Evolutionary conservation across 768 basidiomycete genomes (phyloP).

Genomic region (Chalciporus piperatus): DNA sequence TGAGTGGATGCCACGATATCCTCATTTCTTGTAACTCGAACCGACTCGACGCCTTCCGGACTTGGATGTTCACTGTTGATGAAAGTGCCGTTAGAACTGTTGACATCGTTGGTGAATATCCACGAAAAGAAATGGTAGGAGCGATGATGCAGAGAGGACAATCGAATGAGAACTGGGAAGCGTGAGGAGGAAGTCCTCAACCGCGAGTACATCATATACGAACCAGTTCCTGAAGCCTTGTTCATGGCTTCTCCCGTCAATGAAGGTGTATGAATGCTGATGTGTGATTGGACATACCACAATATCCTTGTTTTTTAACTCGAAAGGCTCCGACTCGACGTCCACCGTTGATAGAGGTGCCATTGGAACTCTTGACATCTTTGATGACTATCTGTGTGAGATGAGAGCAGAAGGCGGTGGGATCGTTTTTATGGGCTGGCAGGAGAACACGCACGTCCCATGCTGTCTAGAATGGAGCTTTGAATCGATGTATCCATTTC

Average conservation of each 20-base stretch:
- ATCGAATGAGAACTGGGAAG: constrained; percentile 25
- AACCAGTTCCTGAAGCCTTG: constrained; percentile 46
- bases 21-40: constrained; percentile 87
- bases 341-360: too few relatives aligned
- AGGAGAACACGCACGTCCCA: too few relatives aligned
- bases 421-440: too few relatives aligned
- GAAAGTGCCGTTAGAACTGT: constrained; percentile 97
- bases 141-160: background rate
- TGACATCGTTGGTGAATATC: constrained; percentile 99
- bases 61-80: constrained; percentile 94
- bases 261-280: too few relatives aligned
- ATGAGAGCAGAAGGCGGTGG: too few relatives aligned
- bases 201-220: constrained; percentile 41
- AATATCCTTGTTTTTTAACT: too few relatives aligned
- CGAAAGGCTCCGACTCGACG: too few relatives aligned
- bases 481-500: too few relatives aligned
- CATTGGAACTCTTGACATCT: too few relatives aligned
- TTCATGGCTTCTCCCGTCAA: constrained; percentile 48
- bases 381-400: too few relatives aligned
- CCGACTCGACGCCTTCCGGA: constrained; percentile 84
- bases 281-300: too few relatives aligned
- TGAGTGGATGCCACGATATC: constrained; percentile 75
- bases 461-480: too few relatives aligned
- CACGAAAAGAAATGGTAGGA: constrained; percentile 31
- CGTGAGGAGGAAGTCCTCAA: constrained; percentile 42